Percentiles rank a stretch among this genome's conserved stretches.
phyloP scores from a whole-genome alignment of 805 yeast genomes.

The Clavispora fructus region DNA sequence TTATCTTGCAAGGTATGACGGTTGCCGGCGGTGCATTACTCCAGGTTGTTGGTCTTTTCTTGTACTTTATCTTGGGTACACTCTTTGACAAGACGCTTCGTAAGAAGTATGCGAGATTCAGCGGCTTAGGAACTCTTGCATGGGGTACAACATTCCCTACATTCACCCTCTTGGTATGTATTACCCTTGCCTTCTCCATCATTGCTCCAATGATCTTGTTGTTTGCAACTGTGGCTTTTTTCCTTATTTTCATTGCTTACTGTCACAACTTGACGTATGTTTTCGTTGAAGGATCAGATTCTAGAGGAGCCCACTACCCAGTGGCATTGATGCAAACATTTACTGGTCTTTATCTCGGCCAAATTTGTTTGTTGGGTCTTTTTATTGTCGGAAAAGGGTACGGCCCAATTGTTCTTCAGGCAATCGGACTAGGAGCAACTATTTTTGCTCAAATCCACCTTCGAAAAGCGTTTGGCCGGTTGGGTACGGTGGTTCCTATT shows the following conservation, averaged over 20 bases:
- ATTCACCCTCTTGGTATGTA: constrained; percentile 65
- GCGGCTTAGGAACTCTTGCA: constrained; percentile 43
- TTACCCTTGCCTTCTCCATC: constrained; percentile 60
- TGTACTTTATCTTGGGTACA: constrained; percentile 54
- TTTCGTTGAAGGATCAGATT: constrained; percentile 60
- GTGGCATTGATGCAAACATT: constrained; percentile 85
- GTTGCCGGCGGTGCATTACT: constrained; percentile 60
- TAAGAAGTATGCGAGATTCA: constrained; percentile 60
- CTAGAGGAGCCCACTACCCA: constrained; percentile 81
- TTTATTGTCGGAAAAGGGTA: constrained; percentile 89
- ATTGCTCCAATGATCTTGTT: constrained; percentile 79
- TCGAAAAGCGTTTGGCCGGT: constrained; percentile 55
- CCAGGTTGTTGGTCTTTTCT: constrained; percentile 54
- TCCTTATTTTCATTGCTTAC: constrained; percentile 69
- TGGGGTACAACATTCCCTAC: constrained; percentile 83
- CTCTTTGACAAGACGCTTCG: constrained; percentile 60
- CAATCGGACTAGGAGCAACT: constrained; percentile 59
- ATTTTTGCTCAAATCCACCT: constrained; percentile 64
- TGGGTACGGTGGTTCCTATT: constrained; percentile 56
- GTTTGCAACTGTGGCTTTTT: constrained; percentile 68
- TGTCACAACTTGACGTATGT: constrained; percentile 74
- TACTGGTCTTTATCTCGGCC: constrained; percentile 84
- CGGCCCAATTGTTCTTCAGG: constrained; percentile 86
- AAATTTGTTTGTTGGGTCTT: constrained; percentile 78
- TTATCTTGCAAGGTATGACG: constrained; percentile 63